Conservation (phyloP, 306 rosid genomes). For the Quercus bicolor region DNA sequence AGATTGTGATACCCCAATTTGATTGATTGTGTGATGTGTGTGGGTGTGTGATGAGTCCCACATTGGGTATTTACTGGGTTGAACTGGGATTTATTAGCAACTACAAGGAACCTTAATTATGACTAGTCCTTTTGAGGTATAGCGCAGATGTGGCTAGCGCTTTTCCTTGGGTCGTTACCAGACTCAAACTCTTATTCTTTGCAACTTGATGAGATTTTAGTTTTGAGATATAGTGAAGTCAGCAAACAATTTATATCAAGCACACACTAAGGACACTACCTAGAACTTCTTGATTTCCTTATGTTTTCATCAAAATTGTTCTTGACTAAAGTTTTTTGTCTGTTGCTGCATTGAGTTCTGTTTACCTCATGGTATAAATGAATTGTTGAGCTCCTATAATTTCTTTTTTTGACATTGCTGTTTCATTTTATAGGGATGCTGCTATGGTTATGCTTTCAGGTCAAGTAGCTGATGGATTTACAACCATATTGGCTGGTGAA, state of each 20-base stretch:
- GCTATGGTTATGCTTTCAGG: slow-evolving; percentile 95
- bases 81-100: no score
- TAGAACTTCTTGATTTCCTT: background rate
- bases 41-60: no score
- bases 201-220: background rate
- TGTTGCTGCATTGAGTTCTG: background rate
- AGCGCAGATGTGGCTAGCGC: no score
- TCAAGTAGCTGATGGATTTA: slow-evolving; percentile 92
- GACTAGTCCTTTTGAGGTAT: no score
- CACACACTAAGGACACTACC: background rate
- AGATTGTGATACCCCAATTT: no score
- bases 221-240: background rate
- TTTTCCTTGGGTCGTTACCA: no score
- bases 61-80: no score
- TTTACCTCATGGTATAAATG: background rate
- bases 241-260: background rate
- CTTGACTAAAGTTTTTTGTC: background rate
- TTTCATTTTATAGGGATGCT: slow-evolving; percentile 53
- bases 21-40: no score
- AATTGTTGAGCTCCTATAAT: background rate
- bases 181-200: background rate
- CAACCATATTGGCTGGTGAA: slow-evolving; percentile 82
- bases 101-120: no score
- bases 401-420: background rate
- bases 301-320: background rate